Conservation (phyloP, 2,329 filamentous ascomycete genomes). For the Thielaviopsis euricoi region DNA sequence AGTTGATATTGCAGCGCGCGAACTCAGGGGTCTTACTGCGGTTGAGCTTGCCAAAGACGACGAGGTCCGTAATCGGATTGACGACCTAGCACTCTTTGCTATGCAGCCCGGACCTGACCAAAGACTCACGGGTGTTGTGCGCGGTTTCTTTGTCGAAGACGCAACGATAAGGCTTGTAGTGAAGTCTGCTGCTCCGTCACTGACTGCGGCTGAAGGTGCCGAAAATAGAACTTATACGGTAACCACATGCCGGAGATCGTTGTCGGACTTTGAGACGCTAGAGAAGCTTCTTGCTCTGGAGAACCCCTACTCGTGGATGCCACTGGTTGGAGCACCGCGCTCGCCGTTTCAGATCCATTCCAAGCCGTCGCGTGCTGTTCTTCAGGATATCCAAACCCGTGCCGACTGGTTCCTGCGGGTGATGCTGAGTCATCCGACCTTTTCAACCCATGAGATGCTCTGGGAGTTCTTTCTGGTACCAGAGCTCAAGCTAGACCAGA, state of each 20-base stretch:
- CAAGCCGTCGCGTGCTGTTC: conserved; percentile 69
- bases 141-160: conserved; percentile 95
- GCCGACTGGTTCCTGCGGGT: conserved; percentile 81
- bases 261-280: conserved; percentile 82
- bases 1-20: conserved; percentile 70
- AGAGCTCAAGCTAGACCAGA: conserved; percentile 77
- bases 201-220: conserved; percentile 27
- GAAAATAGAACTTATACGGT: conserved; percentile 72
- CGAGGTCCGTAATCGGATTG: conserved; percentile 88
- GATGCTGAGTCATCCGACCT: conserved; percentile 75
- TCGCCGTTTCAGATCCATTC: conserved; percentile 89
- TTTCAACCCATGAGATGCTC: conserved; percentile 88
- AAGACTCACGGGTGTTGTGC: conserved; percentile 79
- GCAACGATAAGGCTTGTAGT: conserved; percentile 82
- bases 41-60: conserved; percentile 97
- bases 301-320: conserved; percentile 91
- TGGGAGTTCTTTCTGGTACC: conserved; percentile 99
- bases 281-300: conserved; percentile 70
- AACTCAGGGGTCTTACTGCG: conserved; percentile 76
- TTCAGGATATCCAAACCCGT: conserved; percentile 74
- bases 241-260: conserved; percentile 78
- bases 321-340: conserved; percentile 57
- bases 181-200: conserved; percentile 81
- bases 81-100: conserved; percentile 77
- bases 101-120: conserved; percentile 55